Base-by-base conservation (phyloP, 169 alveolate genomes). In the Cryptosporidium sp. region DNA sequence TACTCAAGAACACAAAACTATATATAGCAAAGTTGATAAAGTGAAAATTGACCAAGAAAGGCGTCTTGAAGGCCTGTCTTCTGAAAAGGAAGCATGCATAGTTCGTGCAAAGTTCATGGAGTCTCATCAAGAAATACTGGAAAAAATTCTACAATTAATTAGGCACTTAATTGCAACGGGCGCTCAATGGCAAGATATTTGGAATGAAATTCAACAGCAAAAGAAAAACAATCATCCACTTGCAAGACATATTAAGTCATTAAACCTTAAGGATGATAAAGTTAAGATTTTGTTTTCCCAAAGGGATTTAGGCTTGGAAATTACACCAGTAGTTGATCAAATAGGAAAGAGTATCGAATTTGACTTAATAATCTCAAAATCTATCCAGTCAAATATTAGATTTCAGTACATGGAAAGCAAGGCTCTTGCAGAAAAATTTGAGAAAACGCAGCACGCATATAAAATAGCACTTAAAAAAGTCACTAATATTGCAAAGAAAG, bases 131-230 rank as follows among this genome's bases (percentile, higher is more conserved):
- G 94, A 85, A 70, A 92, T 95, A 37, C 95, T 95, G 7, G 96
- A 96, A 31, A 96, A 84, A 72, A 93, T 91, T 85, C 92, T 94
- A 68, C 92, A 91, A 73, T 85, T 94, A 48, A 71, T 92, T 85
- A 84, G 95, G 31, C 85, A 95, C 29, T 92, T 95, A 48, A 80
- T 94, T 14, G 93, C 96, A 21, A 86, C 96, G 2, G 98, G 98
- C 37, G 96, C 97, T 52, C 93, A 96, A 33, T 97, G 99, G 99
- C 94, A 92, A 35, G 97, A 96, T 69, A 96, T 96, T 21, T 73
- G 87, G 92, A 96, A 96, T 75, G 97, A 96, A 94, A 92, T 97
- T 12, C 94, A 95, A 51, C 95, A 94, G 23, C 97, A 96, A 89
- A 94, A 95, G 75, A 93, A 94, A 70, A 91, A 92, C 16, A 95